Conservation (phyloP, 2,329 filamentous ascomycete genomes). For the Exophiala sideris region DNA sequence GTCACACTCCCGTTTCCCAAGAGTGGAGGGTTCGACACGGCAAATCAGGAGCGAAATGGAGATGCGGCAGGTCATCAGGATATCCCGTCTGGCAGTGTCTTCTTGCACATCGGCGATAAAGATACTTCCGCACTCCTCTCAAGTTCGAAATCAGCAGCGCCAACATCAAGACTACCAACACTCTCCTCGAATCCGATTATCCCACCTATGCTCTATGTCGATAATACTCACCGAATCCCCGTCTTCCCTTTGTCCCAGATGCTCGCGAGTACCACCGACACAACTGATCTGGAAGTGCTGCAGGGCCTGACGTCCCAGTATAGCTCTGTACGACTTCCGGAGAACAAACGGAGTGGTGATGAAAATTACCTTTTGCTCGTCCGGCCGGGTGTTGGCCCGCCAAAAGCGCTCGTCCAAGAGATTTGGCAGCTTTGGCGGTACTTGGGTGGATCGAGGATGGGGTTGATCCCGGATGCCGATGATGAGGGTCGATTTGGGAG, state of each 20-base stretch:
- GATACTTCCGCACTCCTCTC: slow-evolving; percentile 2
- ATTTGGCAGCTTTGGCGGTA: slow-evolving; percentile 28
- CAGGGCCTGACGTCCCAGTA: background rate
- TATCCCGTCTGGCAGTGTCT: slow-evolving; percentile 14
- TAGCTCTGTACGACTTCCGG: background rate
- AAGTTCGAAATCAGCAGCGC: background rate
- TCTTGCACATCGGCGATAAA: slow-evolving; percentile 10
- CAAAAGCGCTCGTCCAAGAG: slow-evolving; percentile 17
- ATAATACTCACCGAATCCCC: slow-evolving; percentile 18
- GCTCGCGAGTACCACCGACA: slow-evolving; percentile 1
- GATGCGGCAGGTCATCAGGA: slow-evolving; percentile 1
- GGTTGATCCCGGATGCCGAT: background rate
- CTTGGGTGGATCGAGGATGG: slow-evolving; percentile 18
- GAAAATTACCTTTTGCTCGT: slow-evolving; percentile 19
- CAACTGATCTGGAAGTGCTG: slow-evolving; percentile 1
- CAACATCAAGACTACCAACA: slow-evolving; percentile 1
- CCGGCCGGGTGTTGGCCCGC: slow-evolving; percentile 10
- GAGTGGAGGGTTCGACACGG: background rate
- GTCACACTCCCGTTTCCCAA: slow-evolving; percentile 6
- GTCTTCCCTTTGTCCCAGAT: slow-evolving; percentile 22
- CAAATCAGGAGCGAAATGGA: background rate
- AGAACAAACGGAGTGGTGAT: background rate
- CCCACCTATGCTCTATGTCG: slow-evolving; percentile 23
- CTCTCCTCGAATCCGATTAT: slow-evolving; percentile 11
- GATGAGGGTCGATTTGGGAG: background rate